Percentiles rank a stretch among this genome's conserved stretches.
Evolutionary conservation across 2,329 filamentous ascomycete species (phyloP).

Genomic region (Fusarium multiceps): DNA sequence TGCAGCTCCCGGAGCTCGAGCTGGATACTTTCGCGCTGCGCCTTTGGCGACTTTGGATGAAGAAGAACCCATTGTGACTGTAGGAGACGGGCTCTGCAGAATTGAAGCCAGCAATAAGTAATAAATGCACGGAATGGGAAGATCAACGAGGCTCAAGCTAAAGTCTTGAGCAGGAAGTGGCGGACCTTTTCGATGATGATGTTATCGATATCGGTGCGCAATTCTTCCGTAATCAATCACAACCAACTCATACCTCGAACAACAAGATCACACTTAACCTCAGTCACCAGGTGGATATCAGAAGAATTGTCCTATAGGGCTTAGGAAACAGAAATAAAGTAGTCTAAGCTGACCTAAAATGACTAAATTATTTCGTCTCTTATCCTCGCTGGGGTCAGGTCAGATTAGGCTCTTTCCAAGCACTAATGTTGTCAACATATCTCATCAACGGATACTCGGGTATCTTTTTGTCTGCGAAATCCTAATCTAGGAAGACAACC

Average conservation of each 20-base stretch:
- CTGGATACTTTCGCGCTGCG: conserved; percentile 58
- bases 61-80: conserved; percentile 55
- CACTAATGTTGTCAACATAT: neutral
- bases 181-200: conserved; percentile 35
- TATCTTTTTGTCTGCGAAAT: neutral
- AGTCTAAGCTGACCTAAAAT: no score
- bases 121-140: neutral
- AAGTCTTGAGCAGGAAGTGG: conserved; percentile 7
- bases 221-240: conserved; percentile 40
- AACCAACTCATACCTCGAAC: neutral
- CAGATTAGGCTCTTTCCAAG: neutral
- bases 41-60: conserved; percentile 58
- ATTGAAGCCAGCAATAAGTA: neutral
- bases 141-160: neutral
- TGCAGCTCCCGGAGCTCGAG: conserved; percentile 49
- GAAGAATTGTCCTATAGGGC: no score
- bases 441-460: neutral
- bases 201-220: conserved; percentile 36
- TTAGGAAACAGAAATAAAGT: no score
- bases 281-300: neutral
- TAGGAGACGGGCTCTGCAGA: neutral
- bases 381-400: neutral
- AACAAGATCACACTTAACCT: neutral
- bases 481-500: conserved; percentile 1
- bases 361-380: no score